These are phyloP conservation scores for Trichothecium sympodiale DNA, from an alignment of 2,329 filamentous ascomycete species.

Conservation along the genomic window DNA sequence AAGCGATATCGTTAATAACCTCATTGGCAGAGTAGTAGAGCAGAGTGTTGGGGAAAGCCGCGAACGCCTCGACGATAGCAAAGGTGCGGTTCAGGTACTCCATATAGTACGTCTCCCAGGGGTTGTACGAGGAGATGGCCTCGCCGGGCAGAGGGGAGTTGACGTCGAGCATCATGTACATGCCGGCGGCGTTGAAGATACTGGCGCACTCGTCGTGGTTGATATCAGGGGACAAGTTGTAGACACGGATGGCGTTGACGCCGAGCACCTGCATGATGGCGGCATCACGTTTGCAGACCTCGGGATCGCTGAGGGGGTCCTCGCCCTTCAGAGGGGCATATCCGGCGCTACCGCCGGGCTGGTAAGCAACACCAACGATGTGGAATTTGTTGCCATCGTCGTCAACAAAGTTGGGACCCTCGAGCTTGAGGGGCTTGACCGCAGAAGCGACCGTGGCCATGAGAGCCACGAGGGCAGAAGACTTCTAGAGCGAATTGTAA, in stretches of 20 bases:
- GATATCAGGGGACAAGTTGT: constrained; percentile 53
- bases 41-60: constrained; percentile 55
- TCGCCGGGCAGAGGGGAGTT: constrained; percentile 53
- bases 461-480: constrained; percentile 36
- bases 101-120: constrained; percentile 48
- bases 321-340: constrained; percentile 42
- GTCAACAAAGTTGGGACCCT: constrained; percentile 50
- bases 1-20: constrained; percentile 57
- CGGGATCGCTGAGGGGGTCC: constrained; percentile 49
- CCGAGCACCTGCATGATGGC: constrained; percentile 54
- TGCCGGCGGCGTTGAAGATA: constrained; percentile 58
- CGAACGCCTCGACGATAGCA: constrained; percentile 55
- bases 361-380: constrained; percentile 58
- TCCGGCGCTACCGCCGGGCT: constrained; percentile 53
- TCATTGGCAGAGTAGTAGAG: constrained; percentile 72
- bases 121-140: constrained; percentile 40
- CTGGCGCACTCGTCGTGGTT: constrained; percentile 58
- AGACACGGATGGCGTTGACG: constrained; percentile 59
- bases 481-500: background rate
- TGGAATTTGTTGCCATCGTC: constrained; percentile 50
- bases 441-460: constrained; percentile 42
- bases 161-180: constrained; percentile 60
- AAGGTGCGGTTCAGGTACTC: constrained; percentile 56
- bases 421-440: constrained; percentile 44
- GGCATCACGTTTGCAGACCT: constrained; percentile 51